Evolutionary conservation across 2,329 filamentous ascomycete species (phyloP).

Genomic region (Clonostachys solani): DNA sequence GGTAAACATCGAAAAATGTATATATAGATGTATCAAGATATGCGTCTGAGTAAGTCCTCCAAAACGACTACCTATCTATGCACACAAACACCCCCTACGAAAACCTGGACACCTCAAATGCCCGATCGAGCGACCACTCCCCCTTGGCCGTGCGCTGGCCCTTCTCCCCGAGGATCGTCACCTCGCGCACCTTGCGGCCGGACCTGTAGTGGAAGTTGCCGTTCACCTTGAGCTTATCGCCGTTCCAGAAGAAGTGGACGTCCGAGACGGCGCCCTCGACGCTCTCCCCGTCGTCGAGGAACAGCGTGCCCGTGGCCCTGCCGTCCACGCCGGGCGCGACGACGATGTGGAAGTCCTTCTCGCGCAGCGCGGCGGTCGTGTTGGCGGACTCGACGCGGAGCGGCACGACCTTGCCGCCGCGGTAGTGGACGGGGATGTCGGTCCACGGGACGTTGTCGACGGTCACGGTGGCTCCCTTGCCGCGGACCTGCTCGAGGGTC

Average conservation of each 20-base stretch:
- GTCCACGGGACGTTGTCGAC: conserved; percentile 30
- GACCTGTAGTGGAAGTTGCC: conserved; percentile 1
- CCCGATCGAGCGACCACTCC: not conserved
- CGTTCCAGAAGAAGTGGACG: conserved; percentile 2
- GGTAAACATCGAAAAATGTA: too few relatives aligned
- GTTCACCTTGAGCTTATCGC: not conserved
- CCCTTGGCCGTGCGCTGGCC: not conserved
- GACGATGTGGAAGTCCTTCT: conserved; percentile 62
- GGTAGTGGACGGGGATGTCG: conserved; percentile 59
- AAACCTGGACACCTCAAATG: not conserved
- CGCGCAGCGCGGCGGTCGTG: conserved; percentile 57
- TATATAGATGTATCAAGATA: too few relatives aligned
- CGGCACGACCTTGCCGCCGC: conserved; percentile 57
- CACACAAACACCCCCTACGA: not conserved
- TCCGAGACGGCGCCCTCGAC: conserved; percentile 1
- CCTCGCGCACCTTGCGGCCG: not conserved
- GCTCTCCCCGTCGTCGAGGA: conserved; percentile 63
- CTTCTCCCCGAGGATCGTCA: not conserved
- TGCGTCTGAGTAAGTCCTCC: too few relatives aligned
- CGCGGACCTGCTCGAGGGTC: conserved; percentile 22
- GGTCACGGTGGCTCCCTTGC: conserved; percentile 1
- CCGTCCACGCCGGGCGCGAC: conserved; percentile 60
- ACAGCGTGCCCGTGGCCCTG: conserved; percentile 59
- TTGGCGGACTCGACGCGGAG: conserved; percentile 46
- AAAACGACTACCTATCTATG: too few relatives aligned